Conservation (phyloP, 2,329 filamentous ascomycete species). For the Stylonectria norvegica region DNA sequence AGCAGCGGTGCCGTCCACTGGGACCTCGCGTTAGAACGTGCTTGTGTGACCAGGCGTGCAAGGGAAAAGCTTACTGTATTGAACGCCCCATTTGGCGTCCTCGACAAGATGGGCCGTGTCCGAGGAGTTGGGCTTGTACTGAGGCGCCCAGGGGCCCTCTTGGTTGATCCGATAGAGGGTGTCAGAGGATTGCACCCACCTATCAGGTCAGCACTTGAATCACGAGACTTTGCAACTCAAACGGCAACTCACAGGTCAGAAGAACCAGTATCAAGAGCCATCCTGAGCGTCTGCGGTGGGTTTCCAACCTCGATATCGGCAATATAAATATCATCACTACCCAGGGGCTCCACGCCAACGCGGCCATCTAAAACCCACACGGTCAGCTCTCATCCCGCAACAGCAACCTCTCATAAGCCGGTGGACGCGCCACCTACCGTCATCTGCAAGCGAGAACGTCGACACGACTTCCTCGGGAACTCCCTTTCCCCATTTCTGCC, state of each 20-base stretch:
- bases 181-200: slow-evolving; percentile 54
- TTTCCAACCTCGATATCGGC: slow-evolving; percentile 45
- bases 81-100: slow-evolving; percentile 47
- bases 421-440: slow-evolving; percentile 18
- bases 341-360: slow-evolving; percentile 35
- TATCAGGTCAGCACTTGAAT: slow-evolving; percentile 28
- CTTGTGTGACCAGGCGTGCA: neutral
- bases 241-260: slow-evolving; percentile 57
- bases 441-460: slow-evolving; percentile 28
- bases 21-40: neutral
- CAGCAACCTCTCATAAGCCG: neutral
- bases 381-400: slow-evolving; percentile 12
- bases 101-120: slow-evolving; percentile 39
- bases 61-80: slow-evolving; percentile 47
- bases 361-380: slow-evolving; percentile 28
- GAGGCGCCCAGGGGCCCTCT: slow-evolving; percentile 36
- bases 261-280: slow-evolving; percentile 54
- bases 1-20: slow-evolving; percentile 44
- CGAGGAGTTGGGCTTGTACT: slow-evolving; percentile 45
- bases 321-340: slow-evolving; percentile 42
- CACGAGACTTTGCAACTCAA: neutral
- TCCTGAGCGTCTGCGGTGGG: slow-evolving; percentile 44
- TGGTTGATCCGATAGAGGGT: slow-evolving; percentile 36
- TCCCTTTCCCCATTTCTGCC: slow-evolving; percentile 33
- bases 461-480: slow-evolving; percentile 16